Percentiles rank a stretch among this genome's conserved stretches.
Conservation (phyloP, 2,329 filamentous ascomycete species). For the Penicillium vulpinum region DNA sequence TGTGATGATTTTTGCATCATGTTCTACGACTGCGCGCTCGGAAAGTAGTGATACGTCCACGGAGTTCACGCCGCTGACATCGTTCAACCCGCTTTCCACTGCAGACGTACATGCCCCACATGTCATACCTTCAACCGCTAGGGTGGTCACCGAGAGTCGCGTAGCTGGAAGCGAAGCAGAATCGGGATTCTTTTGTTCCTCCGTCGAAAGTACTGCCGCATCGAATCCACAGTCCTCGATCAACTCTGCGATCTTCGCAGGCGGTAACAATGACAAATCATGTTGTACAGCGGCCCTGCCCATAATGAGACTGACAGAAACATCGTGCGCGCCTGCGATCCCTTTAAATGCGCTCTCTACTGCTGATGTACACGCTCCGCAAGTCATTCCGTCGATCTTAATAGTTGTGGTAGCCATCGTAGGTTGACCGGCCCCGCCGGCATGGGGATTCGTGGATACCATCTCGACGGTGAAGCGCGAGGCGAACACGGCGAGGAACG, state of each 20-base stretch:
- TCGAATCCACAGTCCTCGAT: constrained; percentile 94
- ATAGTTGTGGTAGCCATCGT: constrained; percentile 86
- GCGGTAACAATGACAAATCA: constrained; percentile 70
- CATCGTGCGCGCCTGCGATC: constrained; percentile 76
- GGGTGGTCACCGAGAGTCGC: constrained; percentile 64
- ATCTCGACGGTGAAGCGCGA: constrained; percentile 14
- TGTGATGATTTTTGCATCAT: constrained; percentile 61
- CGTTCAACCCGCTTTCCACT: constrained; percentile 76
- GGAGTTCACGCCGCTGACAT: constrained; percentile 68
- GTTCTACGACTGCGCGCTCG: constrained; percentile 81
- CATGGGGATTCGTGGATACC: constrained; percentile 17
- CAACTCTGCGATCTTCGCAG: constrained; percentile 76
- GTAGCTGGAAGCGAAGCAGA: constrained; percentile 29
- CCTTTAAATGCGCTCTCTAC: constrained; percentile 87
- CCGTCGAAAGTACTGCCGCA: constrained; percentile 80
- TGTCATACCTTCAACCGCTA: constrained; percentile 85
- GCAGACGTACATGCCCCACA: constrained; percentile 87
- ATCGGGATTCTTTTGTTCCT: constrained; percentile 51
- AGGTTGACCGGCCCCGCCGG: constrained; percentile 34
- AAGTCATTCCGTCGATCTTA: constrained; percentile 82
- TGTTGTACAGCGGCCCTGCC: constrained; percentile 94
- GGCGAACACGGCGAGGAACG: not conserved
- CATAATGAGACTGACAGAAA: constrained; percentile 92
- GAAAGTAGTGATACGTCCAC: constrained; percentile 83
- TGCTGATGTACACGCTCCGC: constrained; percentile 92